These are phyloP conservation scores for Rhizopus delemar DNA, from an alignment of 371 early-diverging fungal species.

Conservation along the genomic window DNA sequence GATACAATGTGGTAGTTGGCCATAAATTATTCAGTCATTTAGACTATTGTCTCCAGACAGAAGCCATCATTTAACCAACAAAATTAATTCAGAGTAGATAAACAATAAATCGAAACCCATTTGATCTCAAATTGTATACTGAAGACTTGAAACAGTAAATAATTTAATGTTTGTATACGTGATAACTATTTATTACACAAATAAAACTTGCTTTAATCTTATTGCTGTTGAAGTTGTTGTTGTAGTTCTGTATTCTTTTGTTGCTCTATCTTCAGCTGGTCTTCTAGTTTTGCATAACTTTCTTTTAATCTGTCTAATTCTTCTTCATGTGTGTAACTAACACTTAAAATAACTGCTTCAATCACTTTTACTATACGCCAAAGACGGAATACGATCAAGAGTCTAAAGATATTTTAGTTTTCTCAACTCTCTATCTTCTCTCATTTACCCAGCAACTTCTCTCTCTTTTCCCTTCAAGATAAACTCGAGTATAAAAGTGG, in stretches of 20 bases:
- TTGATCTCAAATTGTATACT: too few relatives aligned
- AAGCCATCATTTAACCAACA: too few relatives aligned
- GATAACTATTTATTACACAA: too few relatives aligned
- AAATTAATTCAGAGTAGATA: too few relatives aligned
- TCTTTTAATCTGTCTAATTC: slow-evolving; percentile 21
- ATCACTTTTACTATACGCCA: slow-evolving; percentile 52
- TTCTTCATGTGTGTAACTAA: slow-evolving; percentile 36
- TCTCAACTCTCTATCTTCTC: slow-evolving; percentile 3
- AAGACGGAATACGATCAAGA: slow-evolving; percentile 50
- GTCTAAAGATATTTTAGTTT: slow-evolving; percentile 15
- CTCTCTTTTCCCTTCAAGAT: slow-evolving; percentile 50
- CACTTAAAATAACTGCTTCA: slow-evolving; percentile 44
- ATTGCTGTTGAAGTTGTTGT: slow-evolving; percentile 7
- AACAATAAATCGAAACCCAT: too few relatives aligned
- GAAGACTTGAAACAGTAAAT: too few relatives aligned
- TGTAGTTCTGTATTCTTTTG: slow-evolving; percentile 22
- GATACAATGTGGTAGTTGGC: too few relatives aligned
- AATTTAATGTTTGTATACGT: too few relatives aligned
- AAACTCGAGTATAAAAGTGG: slow-evolving; percentile 47
- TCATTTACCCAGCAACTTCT: slow-evolving; percentile 50
- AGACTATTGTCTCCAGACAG: too few relatives aligned
- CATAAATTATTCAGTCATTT: too few relatives aligned
- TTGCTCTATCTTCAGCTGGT: slow-evolving; percentile 26
- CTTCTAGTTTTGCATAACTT: slow-evolving; percentile 27
- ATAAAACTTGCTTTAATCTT: neutral